Evolutionary conservation across 2,329 filamentous ascomycete species (phyloP).

Genomic region (Penicillium sp.): DNA sequence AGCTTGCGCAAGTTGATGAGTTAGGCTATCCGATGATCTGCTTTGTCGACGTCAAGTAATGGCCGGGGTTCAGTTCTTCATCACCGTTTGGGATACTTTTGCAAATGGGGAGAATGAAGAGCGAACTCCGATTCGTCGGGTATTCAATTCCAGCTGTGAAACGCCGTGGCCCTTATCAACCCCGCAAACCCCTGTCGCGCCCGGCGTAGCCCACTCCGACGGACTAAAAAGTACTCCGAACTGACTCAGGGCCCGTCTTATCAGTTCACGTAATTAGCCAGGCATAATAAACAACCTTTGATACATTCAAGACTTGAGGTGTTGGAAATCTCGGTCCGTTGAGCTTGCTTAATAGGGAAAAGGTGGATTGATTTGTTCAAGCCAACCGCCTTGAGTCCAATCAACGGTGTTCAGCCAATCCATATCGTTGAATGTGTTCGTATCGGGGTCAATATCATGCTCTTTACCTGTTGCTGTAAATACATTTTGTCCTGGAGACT

Average conservation of each 20-base stretch:
- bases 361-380: not conserved
- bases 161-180: not conserved
- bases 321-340: not conserved
- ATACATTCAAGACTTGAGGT: too few species aligned
- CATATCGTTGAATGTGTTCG: not conserved
- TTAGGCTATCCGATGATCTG: not conserved
- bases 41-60: not conserved
- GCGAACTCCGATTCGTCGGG: not conserved
- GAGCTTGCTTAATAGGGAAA: not conserved
- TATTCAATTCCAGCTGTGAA: not conserved
- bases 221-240: not conserved
- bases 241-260: not conserved
- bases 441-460: not conserved
- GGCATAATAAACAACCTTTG: not conserved
- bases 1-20: not conserved
- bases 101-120: not conserved
- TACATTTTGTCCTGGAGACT: too few species aligned
- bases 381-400: not conserved
- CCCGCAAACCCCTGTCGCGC: not conserved
- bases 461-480: not conserved
- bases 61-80: too few species aligned
- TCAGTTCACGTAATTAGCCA: not conserved
- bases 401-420: slow-evolving; percentile 1
- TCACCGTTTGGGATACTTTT: not conserved
- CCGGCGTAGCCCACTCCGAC: not conserved